phyloP scores from a whole-genome alignment of 2,329 filamentous ascomycete genomes.

The Sordariomycetes sp. region DNA sequence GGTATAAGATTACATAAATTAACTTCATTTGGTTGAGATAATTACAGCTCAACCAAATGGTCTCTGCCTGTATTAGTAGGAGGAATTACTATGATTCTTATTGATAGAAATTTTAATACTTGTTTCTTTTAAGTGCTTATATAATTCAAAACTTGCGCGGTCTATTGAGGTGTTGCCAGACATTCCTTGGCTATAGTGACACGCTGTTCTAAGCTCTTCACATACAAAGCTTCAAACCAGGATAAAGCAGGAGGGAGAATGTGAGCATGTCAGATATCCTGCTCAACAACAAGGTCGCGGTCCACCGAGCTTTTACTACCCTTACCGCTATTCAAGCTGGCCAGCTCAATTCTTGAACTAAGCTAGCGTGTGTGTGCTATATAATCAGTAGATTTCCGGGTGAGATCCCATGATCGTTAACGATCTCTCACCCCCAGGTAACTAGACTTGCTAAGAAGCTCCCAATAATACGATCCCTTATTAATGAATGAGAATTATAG shows the following conservation, averaged over 20 bases:
- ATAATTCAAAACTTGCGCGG: not conserved
- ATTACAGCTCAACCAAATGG: conserved; percentile 1
- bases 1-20: not conserved
- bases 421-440: too few species aligned
- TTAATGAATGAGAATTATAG: too few species aligned
- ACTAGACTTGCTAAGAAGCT: too few species aligned
- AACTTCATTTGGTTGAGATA: not conserved
- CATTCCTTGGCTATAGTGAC: too few species aligned
- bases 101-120: conserved; percentile 2
- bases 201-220: not conserved
- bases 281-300: not conserved
- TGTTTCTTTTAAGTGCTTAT: not conserved
- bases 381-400: too few species aligned
- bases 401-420: too few species aligned
- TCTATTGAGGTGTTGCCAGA: not conserved
- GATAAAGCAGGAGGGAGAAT: not conserved
- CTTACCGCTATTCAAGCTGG: too few species aligned
- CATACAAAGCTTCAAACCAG: not conserved
- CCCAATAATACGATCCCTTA: too few species aligned
- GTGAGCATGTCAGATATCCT: not conserved
- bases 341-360: too few species aligned
- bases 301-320: not conserved
- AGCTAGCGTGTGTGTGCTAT: too few species aligned
- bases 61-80: not conserved
- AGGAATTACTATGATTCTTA: not conserved